Base-by-base conservation (phyloP, 257 asterid species). In the Thymus quinquecostatus region DNA sequence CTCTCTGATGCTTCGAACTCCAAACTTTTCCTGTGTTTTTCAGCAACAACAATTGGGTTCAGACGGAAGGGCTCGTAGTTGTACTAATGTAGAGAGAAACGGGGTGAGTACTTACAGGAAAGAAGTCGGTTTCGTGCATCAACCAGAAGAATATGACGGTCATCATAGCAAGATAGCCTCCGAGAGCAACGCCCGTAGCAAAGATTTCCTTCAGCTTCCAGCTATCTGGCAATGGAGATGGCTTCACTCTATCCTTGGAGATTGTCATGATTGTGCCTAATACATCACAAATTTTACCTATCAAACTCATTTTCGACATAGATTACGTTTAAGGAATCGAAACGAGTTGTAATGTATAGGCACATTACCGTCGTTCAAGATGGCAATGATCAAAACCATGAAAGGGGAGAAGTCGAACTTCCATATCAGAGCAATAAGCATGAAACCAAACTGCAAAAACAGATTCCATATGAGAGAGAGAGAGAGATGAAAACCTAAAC, bases 301-400 rank as follows among this genome's bases (percentile, higher is more conserved):
- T 21, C 21, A 21, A 21, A 21, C 21, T 21, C 21, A 21, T 21
- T n/a, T n/a, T n/a, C n/a, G n/a, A n/a, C n/a, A n/a, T n/a, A n/a
- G n/a, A n/a, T n/a, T 21, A 21, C 21, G 21, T 21, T 21, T 21
- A 21, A 21, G 21, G 21, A 21, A 21, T 21, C 21, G 21, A 21
- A 21, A 21, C 21, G 21, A 21, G 21, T 21, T 21, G 21, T 21
- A 21, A 21, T 21, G 21, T 21, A 21, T 21, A 21, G 21, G 21
- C 21, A 21, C 21, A 21, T 21, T 81, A 94, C 97, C 97, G 8
- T 94, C 99, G 43, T 94, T 94, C 47, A 94, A 77, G 68, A 94
- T 89, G 85, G 99, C 99, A 67, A 91, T 94, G 82, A 94, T 91
- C 88, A 94, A 70, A 75, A 94, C 98, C 98, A 93, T 93, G 83